Conservation (phyloP, 768 basidiomycete genomes). For the Termitomyces sp. region DNA sequence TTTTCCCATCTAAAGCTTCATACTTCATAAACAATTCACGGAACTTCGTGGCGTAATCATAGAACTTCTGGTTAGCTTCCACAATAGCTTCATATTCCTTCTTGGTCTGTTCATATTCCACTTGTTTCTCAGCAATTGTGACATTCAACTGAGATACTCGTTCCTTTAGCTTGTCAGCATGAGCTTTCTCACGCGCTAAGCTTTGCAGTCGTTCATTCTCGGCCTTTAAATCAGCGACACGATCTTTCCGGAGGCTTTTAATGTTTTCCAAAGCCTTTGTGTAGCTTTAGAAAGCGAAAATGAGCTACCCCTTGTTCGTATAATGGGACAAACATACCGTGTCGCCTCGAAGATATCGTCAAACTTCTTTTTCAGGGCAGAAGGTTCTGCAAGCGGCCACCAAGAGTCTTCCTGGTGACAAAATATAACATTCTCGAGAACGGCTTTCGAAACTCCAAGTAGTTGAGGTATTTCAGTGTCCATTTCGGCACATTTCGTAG, state of each 20-base stretch:
- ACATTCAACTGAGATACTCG: slow-evolving; percentile 61
- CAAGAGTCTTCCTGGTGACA: slow-evolving; percentile 99
- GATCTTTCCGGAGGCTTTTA: slow-evolving; percentile 86
- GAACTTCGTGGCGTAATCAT: slow-evolving; percentile 81
- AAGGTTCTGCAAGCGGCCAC: slow-evolving; percentile 93
- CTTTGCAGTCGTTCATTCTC: slow-evolving; percentile 85
- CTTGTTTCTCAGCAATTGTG: slow-evolving; percentile 65
- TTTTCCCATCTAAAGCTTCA: slow-evolving; percentile 58
- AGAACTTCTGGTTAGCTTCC: slow-evolving; percentile 71
- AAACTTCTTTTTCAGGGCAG: slow-evolving; percentile 95
- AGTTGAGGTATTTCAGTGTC: slow-evolving; percentile 91
- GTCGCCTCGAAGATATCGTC: slow-evolving; percentile 99
- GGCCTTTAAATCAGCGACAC: slow-evolving; percentile 84
- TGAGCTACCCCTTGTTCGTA: neutral
- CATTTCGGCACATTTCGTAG: slow-evolving; percentile 97
- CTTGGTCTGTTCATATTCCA: slow-evolving; percentile 70
- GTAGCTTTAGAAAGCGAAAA: slow-evolving; percentile 52
- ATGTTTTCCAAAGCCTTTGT: slow-evolving; percentile 96
- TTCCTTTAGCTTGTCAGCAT: slow-evolving; percentile 77
- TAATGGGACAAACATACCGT: slow-evolving; percentile 44
- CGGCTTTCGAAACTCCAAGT: slow-evolving; percentile 95
- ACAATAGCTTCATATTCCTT: slow-evolving; percentile 61
- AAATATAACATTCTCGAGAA: slow-evolving; percentile 98
- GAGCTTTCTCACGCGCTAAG: slow-evolving; percentile 76
- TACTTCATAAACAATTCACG: slow-evolving; percentile 77